These are phyloP conservation scores for Capronia americana DNA, from an alignment of 2,329 filamentous ascomycete genomes.

Conservation along the genomic window DNA sequence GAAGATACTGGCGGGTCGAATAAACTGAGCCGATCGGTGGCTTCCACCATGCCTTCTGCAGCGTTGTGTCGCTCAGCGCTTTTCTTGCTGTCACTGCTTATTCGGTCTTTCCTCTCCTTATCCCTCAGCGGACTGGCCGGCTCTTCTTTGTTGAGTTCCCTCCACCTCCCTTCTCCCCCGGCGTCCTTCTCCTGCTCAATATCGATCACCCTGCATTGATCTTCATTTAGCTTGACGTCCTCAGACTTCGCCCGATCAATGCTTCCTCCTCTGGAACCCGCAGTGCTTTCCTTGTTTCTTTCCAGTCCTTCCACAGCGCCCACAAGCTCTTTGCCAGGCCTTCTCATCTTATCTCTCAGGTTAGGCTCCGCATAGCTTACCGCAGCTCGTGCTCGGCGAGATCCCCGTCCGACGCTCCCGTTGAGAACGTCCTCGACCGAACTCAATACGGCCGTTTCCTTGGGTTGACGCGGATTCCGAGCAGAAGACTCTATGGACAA, in stretches of 20 bases:
- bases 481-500: constrained; percentile 38
- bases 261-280: constrained; percentile 21
- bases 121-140: constrained; percentile 35
- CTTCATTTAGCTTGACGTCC: constrained; percentile 27
- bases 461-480: constrained; percentile 21
- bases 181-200: constrained; percentile 31
- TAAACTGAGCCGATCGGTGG: constrained; percentile 37
- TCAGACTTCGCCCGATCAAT: constrained; percentile 33
- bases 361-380: constrained; percentile 86
- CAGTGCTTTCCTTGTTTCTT: constrained; percentile 50
- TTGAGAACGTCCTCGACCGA: constrained; percentile 42
- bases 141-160: constrained; percentile 32
- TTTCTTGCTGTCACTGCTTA: constrained; percentile 28
- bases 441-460: constrained; percentile 37
- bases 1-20: constrained; percentile 37
- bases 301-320: constrained; percentile 71
- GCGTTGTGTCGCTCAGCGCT: constrained; percentile 11
- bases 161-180: constrained; percentile 26
- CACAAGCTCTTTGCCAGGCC: constrained; percentile 76
- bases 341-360: constrained; percentile 80
- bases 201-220: constrained; percentile 21
- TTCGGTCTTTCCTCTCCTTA: constrained; percentile 42
- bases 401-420: constrained; percentile 64
- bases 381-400: constrained; percentile 69
- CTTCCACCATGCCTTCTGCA: constrained; percentile 31